These are phyloP conservation scores for Erysimum cheiri DNA, from an alignment of 441 rosid species.

Conservation along the genomic window DNA sequence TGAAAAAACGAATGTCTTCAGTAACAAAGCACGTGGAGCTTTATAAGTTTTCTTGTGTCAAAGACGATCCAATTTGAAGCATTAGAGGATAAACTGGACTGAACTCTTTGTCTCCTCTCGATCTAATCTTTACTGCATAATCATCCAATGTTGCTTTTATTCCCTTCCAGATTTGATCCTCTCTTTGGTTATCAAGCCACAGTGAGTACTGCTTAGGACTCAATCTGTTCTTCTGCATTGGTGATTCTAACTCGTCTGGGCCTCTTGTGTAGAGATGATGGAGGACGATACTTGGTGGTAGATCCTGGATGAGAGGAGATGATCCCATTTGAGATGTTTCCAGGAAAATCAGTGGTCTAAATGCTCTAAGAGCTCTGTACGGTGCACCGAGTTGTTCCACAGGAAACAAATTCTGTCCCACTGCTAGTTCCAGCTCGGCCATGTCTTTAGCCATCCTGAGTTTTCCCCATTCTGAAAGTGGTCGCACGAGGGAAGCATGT, in stretches of 20 bases:
- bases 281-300: constrained; percentile 86
- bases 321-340: constrained; percentile 84
- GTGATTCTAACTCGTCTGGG: constrained; percentile 87
- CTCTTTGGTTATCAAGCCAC: constrained; percentile 95
- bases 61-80: constrained; percentile 81
- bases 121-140: constrained; percentile 73
- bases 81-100: constrained; percentile 95
- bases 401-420: constrained; percentile 91
- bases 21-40: constrained; percentile 15
- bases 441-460: constrained; percentile 97
- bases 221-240: constrained; percentile 84
- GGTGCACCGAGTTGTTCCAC: constrained; percentile 98
- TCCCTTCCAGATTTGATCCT: constrained; percentile 99
- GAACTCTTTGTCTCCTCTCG: constrained; percentile 97
- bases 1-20: constrained; percentile 7
- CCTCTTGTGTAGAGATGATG: constrained; percentile 96
- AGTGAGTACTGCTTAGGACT: constrained; percentile 83
- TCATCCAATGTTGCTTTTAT: constrained; percentile 93
- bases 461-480: constrained; percentile 96
- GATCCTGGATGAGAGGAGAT: constrained; percentile 88
- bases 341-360: constrained; percentile 87
- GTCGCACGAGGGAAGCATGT: constrained; percentile 91
- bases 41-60: constrained; percentile 48
- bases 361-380: constrained; percentile 92
- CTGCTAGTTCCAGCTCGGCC: constrained; percentile 98